phyloP scores from a whole-genome alignment of 768 basidiomycete genomes.

The Hericium coralloides region DNA sequence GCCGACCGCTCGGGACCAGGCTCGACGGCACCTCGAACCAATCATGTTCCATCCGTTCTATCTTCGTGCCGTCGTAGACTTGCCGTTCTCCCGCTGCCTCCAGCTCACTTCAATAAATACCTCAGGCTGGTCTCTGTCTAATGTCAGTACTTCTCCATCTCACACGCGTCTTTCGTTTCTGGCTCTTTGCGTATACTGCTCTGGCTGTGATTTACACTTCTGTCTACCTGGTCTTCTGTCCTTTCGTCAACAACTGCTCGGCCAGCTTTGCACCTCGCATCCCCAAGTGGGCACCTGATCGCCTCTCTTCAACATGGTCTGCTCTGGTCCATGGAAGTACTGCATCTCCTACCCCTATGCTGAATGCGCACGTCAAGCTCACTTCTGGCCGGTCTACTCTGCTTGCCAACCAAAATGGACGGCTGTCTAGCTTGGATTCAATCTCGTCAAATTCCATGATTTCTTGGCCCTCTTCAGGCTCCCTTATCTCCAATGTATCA shows the following conservation, averaged over 20 bases:
- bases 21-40: too few relatives aligned
- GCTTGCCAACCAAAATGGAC: neutral
- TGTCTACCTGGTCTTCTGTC: slow-evolving; percentile 11
- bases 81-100: too few relatives aligned
- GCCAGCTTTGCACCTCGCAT: slow-evolving; percentile 6
- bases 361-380: neutral
- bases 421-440: slow-evolving; percentile 2
- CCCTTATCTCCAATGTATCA: too few relatives aligned
- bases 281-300: neutral
- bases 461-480: neutral
- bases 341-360: too few relatives aligned
- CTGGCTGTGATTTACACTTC: slow-evolving; percentile 13
- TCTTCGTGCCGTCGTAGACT: too few relatives aligned
- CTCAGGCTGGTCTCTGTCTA: too few relatives aligned
- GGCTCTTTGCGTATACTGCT: slow-evolving; percentile 5
- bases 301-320: slow-evolving; percentile 2
- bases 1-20: too few relatives aligned
- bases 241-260: slow-evolving; percentile 11
- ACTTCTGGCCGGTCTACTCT: neutral
- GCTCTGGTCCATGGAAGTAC: neutral
- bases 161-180: slow-evolving; percentile 1
- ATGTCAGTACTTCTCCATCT: neutral
- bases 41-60: too few relatives aligned
- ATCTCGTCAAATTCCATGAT: neutral
- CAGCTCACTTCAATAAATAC: too few relatives aligned